phyloP scores from a whole-genome alignment of 768 basidiomycete genomes.

The Psilocybe cyanescens region DNA sequence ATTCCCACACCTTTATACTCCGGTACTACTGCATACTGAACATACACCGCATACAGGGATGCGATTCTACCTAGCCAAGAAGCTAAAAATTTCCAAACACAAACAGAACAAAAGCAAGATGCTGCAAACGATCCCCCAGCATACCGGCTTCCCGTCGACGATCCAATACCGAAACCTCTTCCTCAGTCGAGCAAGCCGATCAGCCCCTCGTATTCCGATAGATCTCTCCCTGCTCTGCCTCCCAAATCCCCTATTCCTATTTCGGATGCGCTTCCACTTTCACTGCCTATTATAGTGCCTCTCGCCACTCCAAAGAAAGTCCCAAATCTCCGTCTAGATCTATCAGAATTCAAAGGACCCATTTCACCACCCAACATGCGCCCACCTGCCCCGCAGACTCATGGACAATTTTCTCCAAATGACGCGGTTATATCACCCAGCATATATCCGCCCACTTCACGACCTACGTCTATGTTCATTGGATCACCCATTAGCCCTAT shows the following conservation, averaged over 20 bases:
- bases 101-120: background rate
- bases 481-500: constrained; percentile 7
- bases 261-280: constrained; percentile 3
- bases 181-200: constrained; percentile 22
- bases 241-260: constrained; percentile 20
- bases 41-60: constrained; percentile 48
- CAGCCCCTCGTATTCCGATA: constrained; percentile 27
- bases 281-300: background rate
- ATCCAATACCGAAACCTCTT: constrained; percentile 24
- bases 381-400: constrained; percentile 5
- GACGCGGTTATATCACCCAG: constrained; percentile 15
- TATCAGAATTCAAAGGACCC: constrained; percentile 18
- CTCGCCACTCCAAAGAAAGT: constrained; percentile 8
- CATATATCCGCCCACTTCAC: constrained; percentile 15
- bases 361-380: constrained; percentile 26
- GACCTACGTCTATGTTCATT: constrained; percentile 16
- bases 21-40: background rate
- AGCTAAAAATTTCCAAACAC: background rate
- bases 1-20: too few species aligned
- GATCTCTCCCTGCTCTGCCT: constrained; percentile 37
- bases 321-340: constrained; percentile 21
- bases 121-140: background rate
- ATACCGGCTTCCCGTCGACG: constrained; percentile 18
- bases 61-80: constrained; percentile 47
- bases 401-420: background rate